phyloP scores from a whole-genome alignment of 2,329 filamentous ascomycete species.

The Xylaria sp. region DNA sequence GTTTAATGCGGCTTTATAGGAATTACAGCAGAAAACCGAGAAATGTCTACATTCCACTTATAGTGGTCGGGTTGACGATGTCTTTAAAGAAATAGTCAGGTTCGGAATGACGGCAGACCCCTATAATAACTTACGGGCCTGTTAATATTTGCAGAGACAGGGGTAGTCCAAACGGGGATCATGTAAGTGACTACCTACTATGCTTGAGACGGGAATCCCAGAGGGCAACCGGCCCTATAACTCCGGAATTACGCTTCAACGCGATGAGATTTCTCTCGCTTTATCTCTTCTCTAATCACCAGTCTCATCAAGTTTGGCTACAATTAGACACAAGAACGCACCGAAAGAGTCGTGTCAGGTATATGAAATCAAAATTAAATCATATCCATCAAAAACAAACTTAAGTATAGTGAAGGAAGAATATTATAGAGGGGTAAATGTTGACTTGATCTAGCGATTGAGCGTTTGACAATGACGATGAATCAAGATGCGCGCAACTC shows the following conservation, averaged over 20 bases:
- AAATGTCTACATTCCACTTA: slow-evolving; percentile 2
- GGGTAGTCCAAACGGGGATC: slow-evolving; percentile 21
- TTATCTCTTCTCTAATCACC: not conserved
- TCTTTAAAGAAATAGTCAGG: slow-evolving; percentile 20
- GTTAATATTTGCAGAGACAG: slow-evolving; percentile 20
- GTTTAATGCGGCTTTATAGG: slow-evolving; percentile 22
- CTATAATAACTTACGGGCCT: slow-evolving; percentile 30
- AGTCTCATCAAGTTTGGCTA: not conserved
- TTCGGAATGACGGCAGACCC: slow-evolving; percentile 22
- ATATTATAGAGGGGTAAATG: not conserved
- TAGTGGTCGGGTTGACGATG: not conserved
- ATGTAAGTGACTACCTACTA: slow-evolving; percentile 3
- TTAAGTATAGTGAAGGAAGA: not conserved
- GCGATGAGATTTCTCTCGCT: not conserved
- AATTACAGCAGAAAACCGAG: not conserved
- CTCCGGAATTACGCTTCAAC: slow-evolving; percentile 21
- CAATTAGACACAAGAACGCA: not conserved
- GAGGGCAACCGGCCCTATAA: slow-evolving; percentile 32
- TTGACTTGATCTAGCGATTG: not conserved
- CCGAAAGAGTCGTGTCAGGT: not conserved
- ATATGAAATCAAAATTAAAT: not conserved
- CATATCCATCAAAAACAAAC: too few species aligned
- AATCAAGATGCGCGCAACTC: slow-evolving; percentile 37
- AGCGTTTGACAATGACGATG: slow-evolving; percentile 44
- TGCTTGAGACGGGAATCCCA: slow-evolving; percentile 8